Conservation (phyloP, 2,329 filamentous ascomycete genomes). For the Fusarium globosum region DNA sequence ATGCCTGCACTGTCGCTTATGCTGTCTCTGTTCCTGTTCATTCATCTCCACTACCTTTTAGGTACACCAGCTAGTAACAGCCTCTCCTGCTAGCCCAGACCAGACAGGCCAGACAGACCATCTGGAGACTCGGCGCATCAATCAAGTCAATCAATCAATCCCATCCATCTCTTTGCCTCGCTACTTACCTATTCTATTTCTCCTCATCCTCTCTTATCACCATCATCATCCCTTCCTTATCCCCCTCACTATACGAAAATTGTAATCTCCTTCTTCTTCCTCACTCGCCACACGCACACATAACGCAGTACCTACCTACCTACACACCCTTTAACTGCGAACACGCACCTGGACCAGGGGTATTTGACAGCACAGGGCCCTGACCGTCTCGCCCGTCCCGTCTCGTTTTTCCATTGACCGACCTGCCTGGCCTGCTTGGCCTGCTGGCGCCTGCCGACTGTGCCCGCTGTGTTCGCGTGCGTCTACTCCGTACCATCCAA, state of each 20-base stretch:
- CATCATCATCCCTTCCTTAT: slow-evolving; percentile 14
- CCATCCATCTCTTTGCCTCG: slow-evolving; percentile 27
- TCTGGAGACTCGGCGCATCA: slow-evolving; percentile 31
- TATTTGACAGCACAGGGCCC: slow-evolving; percentile 32
- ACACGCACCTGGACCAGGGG: slow-evolving; percentile 36
- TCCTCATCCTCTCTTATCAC: slow-evolving; percentile 7
- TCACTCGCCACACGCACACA: neutral
- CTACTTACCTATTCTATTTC: slow-evolving; percentile 17
- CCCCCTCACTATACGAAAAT: slow-evolving; percentile 28
- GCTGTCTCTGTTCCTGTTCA: neutral
- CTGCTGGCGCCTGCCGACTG: slow-evolving; percentile 16
- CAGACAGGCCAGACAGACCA: slow-evolving; percentile 9
- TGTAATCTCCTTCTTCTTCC: slow-evolving; percentile 7
- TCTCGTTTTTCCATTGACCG: slow-evolving; percentile 42
- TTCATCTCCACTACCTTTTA: slow-evolving; percentile 28
- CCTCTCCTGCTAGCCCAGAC: slow-evolving; percentile 3
- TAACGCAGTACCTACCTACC: neutral
- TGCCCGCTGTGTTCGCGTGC: slow-evolving; percentile 44
- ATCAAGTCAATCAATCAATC: slow-evolving; percentile 22
- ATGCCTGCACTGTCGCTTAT: slow-evolving; percentile 2
- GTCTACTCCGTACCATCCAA: slow-evolving; percentile 7
- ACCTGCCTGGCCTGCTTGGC: slow-evolving; percentile 28
- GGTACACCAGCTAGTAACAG: slow-evolving; percentile 31
- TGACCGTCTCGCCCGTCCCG: slow-evolving; percentile 34
- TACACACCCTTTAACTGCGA: slow-evolving; percentile 16